Evolutionary conservation across 2,329 filamentous ascomycete genomes (phyloP), one percentile per base, ranked within the genome.

Genomic region (Aspergillus piperis): DNA sequence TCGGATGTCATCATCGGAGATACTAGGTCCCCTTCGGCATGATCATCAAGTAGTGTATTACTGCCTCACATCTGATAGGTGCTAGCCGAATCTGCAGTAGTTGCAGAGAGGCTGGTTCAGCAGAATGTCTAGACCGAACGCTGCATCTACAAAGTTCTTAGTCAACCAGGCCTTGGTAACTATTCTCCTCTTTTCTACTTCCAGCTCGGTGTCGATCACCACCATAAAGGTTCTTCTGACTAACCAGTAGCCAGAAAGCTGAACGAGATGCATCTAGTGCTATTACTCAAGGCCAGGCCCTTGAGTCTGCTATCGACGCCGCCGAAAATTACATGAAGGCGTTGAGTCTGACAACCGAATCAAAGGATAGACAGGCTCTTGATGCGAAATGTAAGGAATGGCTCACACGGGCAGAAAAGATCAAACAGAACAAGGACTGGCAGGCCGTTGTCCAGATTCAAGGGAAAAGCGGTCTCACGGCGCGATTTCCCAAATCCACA

Each of bases 291-390:
- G 78, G 84, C 66, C 86, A 88, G 67, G 92, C 91, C 47, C 82
- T 97, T 58, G 80, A 87, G 54, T 84, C 90, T 73, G 88, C 91
- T 53, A 91, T 96, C 70, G 81, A 83, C 64, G 90, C 90, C 4
- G 90, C 88, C 21, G 92, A 97, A 73, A 80, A 90, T 54, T 93
- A 95, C 67, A 91, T 97, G 87, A 85, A 86, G 70, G 91, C 91
- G 2, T 80, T 91, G 56, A 82, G 81, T 61, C 80, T 90, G 61
- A 84, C 88, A 5, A 75, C 80, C n/a, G 81, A 78, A 54, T 77
- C 85, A n/a, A 74, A 77, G 3, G 89, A 96, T 59, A 91, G 86
- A 66, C 78, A 80, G 44, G 83, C 85, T n/a, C 78, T 96, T 53
- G 86, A 87, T 65, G 77, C 81, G 51, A 90, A 89, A 78, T 91